A percentile compares a stretch with the other conserved stretches of the same genome.
These are phyloP conservation scores for Pezicula rhizophila DNA, from an alignment of 2,329 filamentous ascomycete species.

Conservation along the genomic window DNA sequence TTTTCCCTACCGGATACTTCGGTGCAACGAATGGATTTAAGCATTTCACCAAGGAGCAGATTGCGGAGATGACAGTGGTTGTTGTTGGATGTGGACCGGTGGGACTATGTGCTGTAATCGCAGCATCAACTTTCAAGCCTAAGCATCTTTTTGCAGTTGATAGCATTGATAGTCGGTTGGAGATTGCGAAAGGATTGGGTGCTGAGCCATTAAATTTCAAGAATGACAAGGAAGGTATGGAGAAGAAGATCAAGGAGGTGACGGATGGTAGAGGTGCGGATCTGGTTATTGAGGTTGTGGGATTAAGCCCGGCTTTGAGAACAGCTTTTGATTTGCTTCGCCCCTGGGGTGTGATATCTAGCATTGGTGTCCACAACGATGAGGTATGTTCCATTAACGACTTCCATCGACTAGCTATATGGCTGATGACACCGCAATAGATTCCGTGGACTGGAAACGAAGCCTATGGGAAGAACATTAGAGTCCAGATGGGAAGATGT, in stretches of 20 bases:
- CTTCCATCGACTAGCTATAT: not conserved
- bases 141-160: constrained; percentile 75
- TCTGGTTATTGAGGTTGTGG: constrained; percentile 75
- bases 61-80: constrained; percentile 63
- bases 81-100: constrained; percentile 79
- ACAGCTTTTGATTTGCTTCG: constrained; percentile 67
- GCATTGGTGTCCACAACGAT: constrained; percentile 67
- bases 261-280: constrained; percentile 80
- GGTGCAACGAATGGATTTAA: constrained; percentile 72
- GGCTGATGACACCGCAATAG: constrained; percentile 30
- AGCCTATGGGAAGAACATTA: constrained; percentile 65
- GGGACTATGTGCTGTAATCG: constrained; percentile 73
- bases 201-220: constrained; percentile 78
- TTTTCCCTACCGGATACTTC: constrained; percentile 81
- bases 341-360: constrained; percentile 68
- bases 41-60: constrained; percentile 47
- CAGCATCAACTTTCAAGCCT: constrained; percentile 65
- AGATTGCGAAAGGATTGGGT: constrained; percentile 64
- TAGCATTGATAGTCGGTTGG: constrained; percentile 65
- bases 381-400: constrained; percentile 42
- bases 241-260: constrained; percentile 61
- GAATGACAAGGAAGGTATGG: constrained; percentile 56
- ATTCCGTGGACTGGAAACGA: constrained; percentile 62
- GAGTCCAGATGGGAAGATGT: constrained; percentile 70
- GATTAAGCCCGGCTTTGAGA: constrained; percentile 60